Conservation (phyloP, 345 rosid species). For the Ceriops decandra region DNA sequence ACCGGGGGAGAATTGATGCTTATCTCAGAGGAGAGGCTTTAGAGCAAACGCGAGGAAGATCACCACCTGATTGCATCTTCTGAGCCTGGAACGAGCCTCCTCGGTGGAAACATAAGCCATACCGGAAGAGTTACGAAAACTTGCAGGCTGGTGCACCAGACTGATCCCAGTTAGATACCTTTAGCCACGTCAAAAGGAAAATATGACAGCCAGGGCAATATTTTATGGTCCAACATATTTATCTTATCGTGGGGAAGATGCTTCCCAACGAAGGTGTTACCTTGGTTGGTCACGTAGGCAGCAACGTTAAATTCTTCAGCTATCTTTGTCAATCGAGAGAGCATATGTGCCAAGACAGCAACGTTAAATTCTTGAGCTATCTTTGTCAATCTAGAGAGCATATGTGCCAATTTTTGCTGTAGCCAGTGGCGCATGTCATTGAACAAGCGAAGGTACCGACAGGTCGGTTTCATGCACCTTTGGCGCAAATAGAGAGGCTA, state of each 20-base stretch:
- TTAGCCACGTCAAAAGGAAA: neutral
- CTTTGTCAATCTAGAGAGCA: conserved; percentile 71
- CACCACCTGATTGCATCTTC: conserved; percentile 15
- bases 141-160: neutral
- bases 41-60: conserved; percentile 71
- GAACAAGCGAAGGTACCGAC: neutral
- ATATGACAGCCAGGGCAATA: neutral
- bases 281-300: conserved; percentile 86
- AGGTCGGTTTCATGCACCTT: neutral
- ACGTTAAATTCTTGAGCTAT: conserved; percentile 81
- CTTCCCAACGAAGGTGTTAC: conserved; percentile 23
- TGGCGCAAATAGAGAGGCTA: conserved; percentile 1
- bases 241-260: neutral
- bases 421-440: conserved; percentile 13
- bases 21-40: conserved; percentile 26
- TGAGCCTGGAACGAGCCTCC: neutral
- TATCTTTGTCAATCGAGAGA: conserved; percentile 63
- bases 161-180: neutral
- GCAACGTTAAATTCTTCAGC: conserved; percentile 93
- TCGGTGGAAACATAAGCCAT: neutral
- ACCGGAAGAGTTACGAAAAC: neutral
- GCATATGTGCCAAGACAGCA: conserved; percentile 66
- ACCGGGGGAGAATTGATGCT: conserved; percentile 19
- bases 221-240: neutral
- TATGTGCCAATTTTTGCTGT: conserved; percentile 90